Base-by-base conservation (phyloP, 805 yeast genomes). In the Lachancea meyersii region DNA sequence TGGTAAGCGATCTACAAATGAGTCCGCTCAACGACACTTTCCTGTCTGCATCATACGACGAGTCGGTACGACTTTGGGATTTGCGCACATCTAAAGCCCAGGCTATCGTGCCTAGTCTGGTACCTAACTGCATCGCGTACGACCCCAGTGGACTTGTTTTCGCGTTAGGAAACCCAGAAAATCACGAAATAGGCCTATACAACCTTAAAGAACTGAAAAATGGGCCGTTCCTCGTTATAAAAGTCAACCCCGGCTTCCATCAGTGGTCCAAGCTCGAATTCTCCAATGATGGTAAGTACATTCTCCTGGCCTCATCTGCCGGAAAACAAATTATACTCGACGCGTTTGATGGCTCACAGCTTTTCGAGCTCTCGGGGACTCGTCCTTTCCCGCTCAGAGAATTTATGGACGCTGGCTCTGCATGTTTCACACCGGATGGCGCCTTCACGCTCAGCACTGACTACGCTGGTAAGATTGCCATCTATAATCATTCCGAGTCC, bases 41-140 rank as follows among this genome's bases (percentile, higher is more conserved):
- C 56, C 53, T 85, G 8, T 78, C 85, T 33, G 72, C 89, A 0
- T 75, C 95, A 0, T 60, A 75, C 44, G 98, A 93, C 60, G 75
- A 81, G 41, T 79, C 95, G 0, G 84, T 88, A 1, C 76, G 93
- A 49, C 51, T 85, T 5, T 93, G 98, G 98, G 97, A 93, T 63
- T 60, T 84, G 20, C 69, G 91, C 50, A 70, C 82, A 0, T 69
- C 85, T 1, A 71, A 76, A 44, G 76, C 83, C 16, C 80, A 76
- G 45, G 93, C 94, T 0, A 64, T 73, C 4, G 56, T 80, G 19
- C 77, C 76, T 18, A 70, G 75, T 28, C 73, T 77, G 13, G 69
- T 72, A 11, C 79, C 85, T 8, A 64, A 73, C 3, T 62, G 78
- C 21, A 69, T 82, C 10, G 84, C 93, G 0, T 76, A 79, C 51